These are phyloP conservation scores for Lachancea waltii DNA, from an alignment of 805 yeast genomes.

Conservation along the genomic window DNA sequence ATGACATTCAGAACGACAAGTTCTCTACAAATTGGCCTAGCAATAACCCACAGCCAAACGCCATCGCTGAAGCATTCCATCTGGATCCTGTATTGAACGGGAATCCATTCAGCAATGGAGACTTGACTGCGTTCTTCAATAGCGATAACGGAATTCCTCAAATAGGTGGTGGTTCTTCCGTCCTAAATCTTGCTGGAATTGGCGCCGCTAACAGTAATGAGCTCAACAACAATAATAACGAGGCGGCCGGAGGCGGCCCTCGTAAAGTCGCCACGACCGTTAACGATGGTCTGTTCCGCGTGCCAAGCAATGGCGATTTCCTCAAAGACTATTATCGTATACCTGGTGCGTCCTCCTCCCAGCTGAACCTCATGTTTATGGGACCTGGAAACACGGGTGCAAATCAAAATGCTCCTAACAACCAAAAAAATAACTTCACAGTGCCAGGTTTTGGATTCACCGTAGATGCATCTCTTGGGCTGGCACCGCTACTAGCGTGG, in stretches of 20 bases:
- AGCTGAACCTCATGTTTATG: constrained; percentile 12
- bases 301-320: constrained; percentile 25
- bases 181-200: constrained; percentile 1
- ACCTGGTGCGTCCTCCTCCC: constrained; percentile 15
- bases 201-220: not conserved
- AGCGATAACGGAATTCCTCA: constrained; percentile 3
- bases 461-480: constrained; percentile 76
- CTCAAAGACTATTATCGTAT: constrained; percentile 17
- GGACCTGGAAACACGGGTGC: not conserved
- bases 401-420: not conserved
- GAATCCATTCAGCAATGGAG: constrained; percentile 20
- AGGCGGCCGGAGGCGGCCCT: not conserved
- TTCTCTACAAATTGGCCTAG: constrained; percentile 5
- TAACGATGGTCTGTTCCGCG: constrained; percentile 21
- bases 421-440: constrained; percentile 2
- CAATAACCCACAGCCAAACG: constrained; percentile 10
- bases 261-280: not conserved
- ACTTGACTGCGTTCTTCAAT: constrained; percentile 18
- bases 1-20: not conserved
- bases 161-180: constrained; percentile 6
- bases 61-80: constrained; percentile 28
- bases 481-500: constrained; percentile 58
- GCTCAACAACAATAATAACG: not conserved
- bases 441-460: constrained; percentile 48
- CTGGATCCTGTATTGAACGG: constrained; percentile 29